Base-by-base conservation (phyloP, 306 rosid species). In the Albizia julibrissin region DNA sequence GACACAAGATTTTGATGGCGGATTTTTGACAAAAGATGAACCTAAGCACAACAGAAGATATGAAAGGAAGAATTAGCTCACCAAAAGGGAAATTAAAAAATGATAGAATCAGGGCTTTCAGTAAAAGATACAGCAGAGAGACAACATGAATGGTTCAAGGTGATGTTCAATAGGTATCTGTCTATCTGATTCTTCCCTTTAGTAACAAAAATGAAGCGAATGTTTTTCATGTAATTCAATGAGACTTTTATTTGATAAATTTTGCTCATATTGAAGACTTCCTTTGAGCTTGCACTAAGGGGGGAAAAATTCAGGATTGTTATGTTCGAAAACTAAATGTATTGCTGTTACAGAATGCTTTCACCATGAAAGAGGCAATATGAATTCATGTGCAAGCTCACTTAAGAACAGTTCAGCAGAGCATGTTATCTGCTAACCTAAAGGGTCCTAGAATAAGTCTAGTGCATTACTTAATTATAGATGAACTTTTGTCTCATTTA, bases 1-100 rank as follows among this genome's bases (percentile, higher is more conserved):
- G 92, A 80, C 34, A 95, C 99, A 21, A 95, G 98, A 88, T 93
- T 93, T 79, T 91, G 99, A 75, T 95, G 99, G 46, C 89, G 82
- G 81, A 95, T 91, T 87, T 83, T 91, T 0, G 98, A 93, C 86
- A 95, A 49, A 16, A 95, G 92, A 87, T 90, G 86, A 75, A 95
- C 93, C 99, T 95, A 76, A 64, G 62, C 52, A 69, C 56, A 82
- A 72, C 11, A 62, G 39, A 62, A 66, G 27, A 77, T 19, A 74
- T 72, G 8, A 56, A 79, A 69, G 24, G 31, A 79, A 10, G 62
- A 69, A 76, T 82, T 52, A 87, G 69, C 69, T 10, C 43, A 65
- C n/a, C 47, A 54, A 0, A 76, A 33, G 21, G n/a, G 21, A 21
- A 8, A 66, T 37, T 37, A 13, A 27, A 5, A 59, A 14, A 47